Percentiles rank a stretch among this genome's conserved stretches.
phyloP scores from a whole-genome alignment of 140 eudicot genomes.

The Erigeron philadelphicus region DNA sequence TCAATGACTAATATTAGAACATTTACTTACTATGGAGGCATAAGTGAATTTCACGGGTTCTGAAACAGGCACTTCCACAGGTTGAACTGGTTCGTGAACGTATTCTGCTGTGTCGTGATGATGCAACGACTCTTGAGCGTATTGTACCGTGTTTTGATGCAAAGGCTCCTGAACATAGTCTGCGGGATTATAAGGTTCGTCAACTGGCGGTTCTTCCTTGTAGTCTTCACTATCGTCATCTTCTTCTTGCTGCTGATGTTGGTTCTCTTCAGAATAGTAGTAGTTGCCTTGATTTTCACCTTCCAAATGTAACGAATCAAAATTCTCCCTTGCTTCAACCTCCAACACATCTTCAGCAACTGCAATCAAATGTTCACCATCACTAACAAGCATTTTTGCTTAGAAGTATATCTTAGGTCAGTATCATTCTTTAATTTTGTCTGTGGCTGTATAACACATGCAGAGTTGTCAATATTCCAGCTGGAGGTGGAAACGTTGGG shows the following conservation, averaged over 20 bases:
- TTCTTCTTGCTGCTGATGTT: conserved; percentile 35
- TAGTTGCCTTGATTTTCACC: conserved; percentile 45
- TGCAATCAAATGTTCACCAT: conserved; percentile 22
- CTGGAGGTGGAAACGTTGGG: too few relatives aligned
- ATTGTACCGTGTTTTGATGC: conserved; percentile 26
- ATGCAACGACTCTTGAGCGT: conserved; percentile 36
- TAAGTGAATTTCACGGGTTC: conserved; percentile 64
- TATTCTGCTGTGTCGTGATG: conserved; percentile 23
- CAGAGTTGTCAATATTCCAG: too few relatives aligned
- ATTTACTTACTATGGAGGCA: conserved; percentile 68
- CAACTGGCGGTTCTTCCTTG: conserved; percentile 44
- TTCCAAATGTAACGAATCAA: conserved; percentile 50
- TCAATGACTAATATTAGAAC: neutral
- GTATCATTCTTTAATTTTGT: neutral
- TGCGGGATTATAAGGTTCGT: conserved; percentile 34
- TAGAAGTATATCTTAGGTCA: neutral
- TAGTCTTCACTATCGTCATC: conserved; percentile 35
- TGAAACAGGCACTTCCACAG: conserved; percentile 45
- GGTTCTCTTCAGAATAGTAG: conserved; percentile 46
- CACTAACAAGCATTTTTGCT: neutral
- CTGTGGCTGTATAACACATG: neutral
- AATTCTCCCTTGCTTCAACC: conserved; percentile 52
- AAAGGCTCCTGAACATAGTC: conserved; percentile 40
- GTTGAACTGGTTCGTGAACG: conserved; percentile 28
- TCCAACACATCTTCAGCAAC: conserved; percentile 51